Base-by-base conservation (phyloP, 1,139 yeast species). In the Pichia kudriavzevii region DNA sequence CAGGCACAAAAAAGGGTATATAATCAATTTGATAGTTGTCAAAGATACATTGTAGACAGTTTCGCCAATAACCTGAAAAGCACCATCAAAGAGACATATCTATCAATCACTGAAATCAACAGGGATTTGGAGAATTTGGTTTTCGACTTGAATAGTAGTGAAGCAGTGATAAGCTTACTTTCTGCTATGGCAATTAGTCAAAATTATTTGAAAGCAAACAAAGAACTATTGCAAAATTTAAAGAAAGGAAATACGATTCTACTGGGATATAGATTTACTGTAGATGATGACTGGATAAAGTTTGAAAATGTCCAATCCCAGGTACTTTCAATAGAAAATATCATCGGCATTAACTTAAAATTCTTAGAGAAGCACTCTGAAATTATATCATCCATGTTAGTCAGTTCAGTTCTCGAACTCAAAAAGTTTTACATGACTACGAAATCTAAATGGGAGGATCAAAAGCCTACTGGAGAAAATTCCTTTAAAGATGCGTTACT, bases 21-120 rank as follows among this genome's bases (percentile, higher is more conserved):
- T 28, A 53, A 75, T 5, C 72, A 70, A 47, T 80, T 72, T 55
- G 82, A 75, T 36, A 46, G 54, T 1, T 77, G 82, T 70, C 81
- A 76, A 43, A 64, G 58, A 28, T 67, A 64, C 1, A 50, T 79
- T 3, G 42, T 73, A 7, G 45, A 50, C 2, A 57, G 56, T 14
- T 79, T 80, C 52, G 58, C 75, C 1, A 53, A 50, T 1, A 52
- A 58, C 11, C 50, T 74, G 8, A 41, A 46, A 3, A 38, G 43
- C 0, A 37, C 47, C 5, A 58, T 65, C 51, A 56, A 45, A 20
- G n/a, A n/a, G n/a, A n/a, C n/a, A 48, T 46, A 4, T 40, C 57
- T 0, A 53, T 60, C 28, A 30, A 46, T 0, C 53, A 53, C 4
- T 42, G 40, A 43, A 3, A 40, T 58, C 1, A 55, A 64, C 24